These are phyloP conservation scores for Phytophthora podocarpi DNA, from an alignment of 352 stramenopile genomes.

Conservation along the genomic window DNA sequence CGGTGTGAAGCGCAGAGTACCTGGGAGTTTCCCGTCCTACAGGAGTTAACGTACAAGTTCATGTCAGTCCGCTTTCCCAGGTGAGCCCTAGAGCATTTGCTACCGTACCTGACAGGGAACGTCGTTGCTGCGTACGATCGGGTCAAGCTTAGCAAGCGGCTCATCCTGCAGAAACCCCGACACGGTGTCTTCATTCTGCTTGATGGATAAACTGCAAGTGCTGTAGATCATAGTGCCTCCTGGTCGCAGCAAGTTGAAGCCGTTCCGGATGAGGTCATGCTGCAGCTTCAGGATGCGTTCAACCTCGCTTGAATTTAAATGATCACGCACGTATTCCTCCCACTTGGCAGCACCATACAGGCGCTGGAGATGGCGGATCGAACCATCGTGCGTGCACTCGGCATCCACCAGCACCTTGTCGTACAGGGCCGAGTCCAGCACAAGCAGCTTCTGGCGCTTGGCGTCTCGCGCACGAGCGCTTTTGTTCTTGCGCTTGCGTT, in stretches of 20 bases:
- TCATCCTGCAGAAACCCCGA: conserved; percentile 68
- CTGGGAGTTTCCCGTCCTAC: conserved; percentile 52
- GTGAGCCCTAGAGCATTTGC: too few relatives aligned
- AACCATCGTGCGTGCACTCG: conserved; percentile 96
- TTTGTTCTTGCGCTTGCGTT: conserved; percentile 94
- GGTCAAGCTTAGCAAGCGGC: conserved; percentile 37
- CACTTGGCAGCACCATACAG: conserved; percentile 73
- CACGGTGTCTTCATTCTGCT: conserved; percentile 95
- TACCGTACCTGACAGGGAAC: conserved; percentile 56
- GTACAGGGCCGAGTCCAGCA: conserved; percentile 58
- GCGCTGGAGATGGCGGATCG: conserved; percentile 87
- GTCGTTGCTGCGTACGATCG: conserved; percentile 39
- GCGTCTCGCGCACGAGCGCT: conserved; percentile 67
- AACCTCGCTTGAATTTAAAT: conserved; percentile 60
- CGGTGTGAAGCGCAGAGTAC: conserved; percentile 76
- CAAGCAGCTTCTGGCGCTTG: conserved; percentile 50
- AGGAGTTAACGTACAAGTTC: neutral
- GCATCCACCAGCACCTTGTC: conserved; percentile 96
- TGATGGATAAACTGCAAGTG: conserved; percentile 92
- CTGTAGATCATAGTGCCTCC: conserved; percentile 95
- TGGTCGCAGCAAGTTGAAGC: conserved; percentile 86
- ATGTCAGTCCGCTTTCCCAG: neutral
- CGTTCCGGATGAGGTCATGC: conserved; percentile 71
- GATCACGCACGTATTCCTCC: conserved; percentile 72
- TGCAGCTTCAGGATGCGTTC: conserved; percentile 70